Percentiles rank a stretch among this genome's conserved stretches.
phyloP scores from a whole-genome alignment of 768 basidiomycete genomes.

The Pulveroboletus ravenelii region DNA sequence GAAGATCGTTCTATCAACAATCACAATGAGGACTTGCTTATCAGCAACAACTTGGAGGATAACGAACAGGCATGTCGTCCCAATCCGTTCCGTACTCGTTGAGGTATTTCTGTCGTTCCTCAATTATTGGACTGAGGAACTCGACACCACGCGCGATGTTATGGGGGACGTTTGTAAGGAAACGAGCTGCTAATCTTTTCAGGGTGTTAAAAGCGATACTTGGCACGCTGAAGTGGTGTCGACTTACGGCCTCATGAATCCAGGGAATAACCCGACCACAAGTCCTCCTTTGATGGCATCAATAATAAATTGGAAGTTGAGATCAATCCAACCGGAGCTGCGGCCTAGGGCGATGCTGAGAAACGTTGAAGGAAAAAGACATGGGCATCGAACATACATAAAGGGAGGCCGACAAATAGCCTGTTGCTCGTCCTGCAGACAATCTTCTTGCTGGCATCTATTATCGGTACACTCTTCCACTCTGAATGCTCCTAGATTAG shows the following conservation, averaged over 20 bases:
- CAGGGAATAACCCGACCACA: slow-evolving; percentile 30
- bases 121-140: slow-evolving; percentile 26
- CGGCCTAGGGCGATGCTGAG: slow-evolving; percentile 1
- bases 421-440: slow-evolving; percentile 10
- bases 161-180: neutral
- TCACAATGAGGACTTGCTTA: too few relatives aligned
- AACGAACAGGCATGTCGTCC: neutral
- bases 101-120: neutral
- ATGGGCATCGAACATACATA: slow-evolving; percentile 3
- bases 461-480: slow-evolving; percentile 9
- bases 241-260: slow-evolving; percentile 30
- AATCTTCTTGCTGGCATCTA: neutral
- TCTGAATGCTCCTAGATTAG: neutral
- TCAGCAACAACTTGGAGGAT: too few relatives aligned
- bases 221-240: neutral
- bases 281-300: slow-evolving; percentile 2
- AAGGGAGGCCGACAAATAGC: slow-evolving; percentile 11
- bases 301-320: slow-evolving; percentile 28
- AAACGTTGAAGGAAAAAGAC: neutral
- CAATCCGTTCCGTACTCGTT: neutral
- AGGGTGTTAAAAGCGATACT: neutral
- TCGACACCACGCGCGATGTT: slow-evolving; percentile 7
- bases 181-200: slow-evolving; percentile 2
- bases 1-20: slow-evolving; percentile 27
- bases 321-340: slow-evolving; percentile 27